phyloP scores from a whole-genome alignment of 108 stramenopile species.

The Poteriospumella lacustris region DNA sequence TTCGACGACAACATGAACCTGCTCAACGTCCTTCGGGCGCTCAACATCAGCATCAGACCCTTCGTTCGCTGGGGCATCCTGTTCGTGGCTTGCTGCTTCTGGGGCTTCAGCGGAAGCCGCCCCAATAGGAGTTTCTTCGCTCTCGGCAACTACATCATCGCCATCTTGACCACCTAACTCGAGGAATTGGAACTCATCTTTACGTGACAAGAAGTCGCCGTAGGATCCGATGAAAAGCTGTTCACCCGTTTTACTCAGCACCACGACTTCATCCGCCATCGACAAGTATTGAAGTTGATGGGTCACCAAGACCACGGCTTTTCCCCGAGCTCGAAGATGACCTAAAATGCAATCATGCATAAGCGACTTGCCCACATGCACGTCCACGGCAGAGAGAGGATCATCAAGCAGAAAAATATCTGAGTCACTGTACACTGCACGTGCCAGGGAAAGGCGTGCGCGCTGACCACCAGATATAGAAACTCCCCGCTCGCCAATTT shows the following conservation, averaged over 20 bases:
- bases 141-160: too few relatives aligned
- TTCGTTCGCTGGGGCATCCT: neutral
- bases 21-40: too few relatives aligned
- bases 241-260: constrained; percentile 28
- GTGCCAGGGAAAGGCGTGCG: constrained; percentile 50
- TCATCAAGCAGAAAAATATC: constrained; percentile 75
- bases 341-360: constrained; percentile 37
- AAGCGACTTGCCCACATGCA: constrained; percentile 41
- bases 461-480: constrained; percentile 63
- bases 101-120: too few relatives aligned
- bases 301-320: constrained; percentile 38
- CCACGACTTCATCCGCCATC: constrained; percentile 41
- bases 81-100: too few relatives aligned
- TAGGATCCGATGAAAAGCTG: neutral
- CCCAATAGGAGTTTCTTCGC: too few relatives aligned
- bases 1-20: too few relatives aligned
- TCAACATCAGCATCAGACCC: too few relatives aligned
- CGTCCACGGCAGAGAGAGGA: constrained; percentile 87
- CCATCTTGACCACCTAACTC: too few relatives aligned
- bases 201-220: too few relatives aligned
- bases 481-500: constrained; percentile 59
- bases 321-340: constrained; percentile 23
- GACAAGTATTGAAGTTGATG: constrained; percentile 29
- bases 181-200: too few relatives aligned
- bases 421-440: constrained; percentile 50